Evolutionary conservation across 208 protist genomes (phyloP), one percentile per base, ranked within the genome.

Genomic region (Acanthamoeba castellanii): DNA sequence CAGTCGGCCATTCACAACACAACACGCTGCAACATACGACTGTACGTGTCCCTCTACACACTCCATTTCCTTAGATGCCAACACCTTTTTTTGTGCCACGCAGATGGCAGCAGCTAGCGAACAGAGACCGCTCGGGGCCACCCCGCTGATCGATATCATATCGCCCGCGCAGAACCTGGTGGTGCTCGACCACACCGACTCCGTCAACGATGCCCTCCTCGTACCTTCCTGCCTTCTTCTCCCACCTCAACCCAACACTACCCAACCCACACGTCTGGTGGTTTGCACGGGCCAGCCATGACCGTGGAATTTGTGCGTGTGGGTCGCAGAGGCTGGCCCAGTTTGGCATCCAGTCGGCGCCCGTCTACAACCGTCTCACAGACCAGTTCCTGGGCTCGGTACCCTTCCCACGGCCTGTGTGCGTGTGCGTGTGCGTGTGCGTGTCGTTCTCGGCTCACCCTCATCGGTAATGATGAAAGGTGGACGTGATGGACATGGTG

Each of bases 401-500:
- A 27, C 32, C 37, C 14, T 22, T 30, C 52, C 18, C 30, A 1
- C 66, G 22, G 16, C 25, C 25, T 68, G 30, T 7, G 37, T 78
- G 70, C 3, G 37, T 55, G 34, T 82, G 45, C 16, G 16, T 2
- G 22, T 20, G 66, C 22, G 22, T 27, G 32, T 22, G 66, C 18
- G 25, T 34, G 11, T 18, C 2, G 13, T 37, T n/a, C 18, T 34
- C 0, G 1, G 13, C 32, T 25, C 22, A 14, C 18, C 13, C 25
- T 5, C 6, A 59, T 14, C 52, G 2, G 16, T 81, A 1, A 50
- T 81, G 8, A n/a, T 72, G 25, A 4, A 13, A 84, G 74, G 74
- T 84, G 34, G 74, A 84, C 74, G 74, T 84, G 74, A 84, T 84
- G 74, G 74, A 84, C 74, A 84, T 84, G 74, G 74, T 84, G 74